Evolutionary conservation across 1,284 basidiomycete species (phyloP).

Genomic region (Stereum hirsutum): DNA sequence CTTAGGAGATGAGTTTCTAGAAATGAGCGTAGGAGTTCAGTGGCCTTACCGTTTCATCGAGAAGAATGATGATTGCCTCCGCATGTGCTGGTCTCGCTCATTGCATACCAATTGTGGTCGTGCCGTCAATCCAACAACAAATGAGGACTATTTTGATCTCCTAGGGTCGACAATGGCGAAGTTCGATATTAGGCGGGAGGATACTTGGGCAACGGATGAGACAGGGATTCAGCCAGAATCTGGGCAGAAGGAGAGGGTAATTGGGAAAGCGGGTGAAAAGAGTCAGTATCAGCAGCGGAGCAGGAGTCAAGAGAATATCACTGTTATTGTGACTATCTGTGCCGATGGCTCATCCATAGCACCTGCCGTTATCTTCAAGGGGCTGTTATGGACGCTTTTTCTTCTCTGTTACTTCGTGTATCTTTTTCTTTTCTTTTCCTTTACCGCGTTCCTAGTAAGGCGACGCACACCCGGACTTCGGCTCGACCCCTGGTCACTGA

Average conservation of each 20-base stretch:
- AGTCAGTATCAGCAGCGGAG: slow-evolving; percentile 23
- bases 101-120: slow-evolving; percentile 23
- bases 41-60: slow-evolving; percentile 27
- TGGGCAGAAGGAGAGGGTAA: slow-evolving; percentile 6
- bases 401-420: no score
- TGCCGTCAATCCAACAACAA: slow-evolving; percentile 26
- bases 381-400: no score
- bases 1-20: slow-evolving; percentile 16
- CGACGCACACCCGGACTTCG: no score
- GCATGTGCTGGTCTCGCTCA: slow-evolving; percentile 16
- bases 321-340: slow-evolving; percentile 28
- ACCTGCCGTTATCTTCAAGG: no score
- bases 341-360: slow-evolving; percentile 22
- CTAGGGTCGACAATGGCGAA: slow-evolving; percentile 13
- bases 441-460: no score
- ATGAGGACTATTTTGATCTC: slow-evolving; percentile 20
- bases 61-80: slow-evolving; percentile 21
- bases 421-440: no score
- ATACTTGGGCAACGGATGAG: slow-evolving; percentile 25
- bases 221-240: slow-evolving; percentile 18
- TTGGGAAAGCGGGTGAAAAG: slow-evolving; percentile 11
- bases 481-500: no score
- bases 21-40: slow-evolving; percentile 23
- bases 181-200: slow-evolving; percentile 13
- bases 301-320: slow-evolving; percentile 27